Evolutionary conservation across 331 rosid genomes (phyloP).

Genomic region (Saraca asoca): DNA sequence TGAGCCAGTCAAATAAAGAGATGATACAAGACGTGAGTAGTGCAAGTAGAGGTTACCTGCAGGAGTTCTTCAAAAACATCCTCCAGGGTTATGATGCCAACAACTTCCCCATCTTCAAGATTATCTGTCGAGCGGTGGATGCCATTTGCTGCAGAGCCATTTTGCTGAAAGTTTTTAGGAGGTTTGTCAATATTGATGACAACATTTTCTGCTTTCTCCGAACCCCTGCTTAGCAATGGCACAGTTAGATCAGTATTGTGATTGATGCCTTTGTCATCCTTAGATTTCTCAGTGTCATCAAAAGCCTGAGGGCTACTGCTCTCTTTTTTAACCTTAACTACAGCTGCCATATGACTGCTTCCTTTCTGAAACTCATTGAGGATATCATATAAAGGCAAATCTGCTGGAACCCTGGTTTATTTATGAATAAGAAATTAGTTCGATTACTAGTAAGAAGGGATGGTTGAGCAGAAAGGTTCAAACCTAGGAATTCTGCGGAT

Average conservation of each 20-base stretch:
- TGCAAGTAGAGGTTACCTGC: slow-evolving; percentile 58
- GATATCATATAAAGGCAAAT: slow-evolving; percentile 94
- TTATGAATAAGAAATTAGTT: slow-evolving; percentile 28
- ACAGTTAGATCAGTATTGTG: slow-evolving; percentile 52
- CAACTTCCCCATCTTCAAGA: slow-evolving; percentile 81
- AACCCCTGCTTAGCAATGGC: slow-evolving; percentile 60
- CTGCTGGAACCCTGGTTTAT: slow-evolving; percentile 78
- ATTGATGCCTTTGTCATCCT: slow-evolving; percentile 38
- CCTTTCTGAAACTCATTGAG: slow-evolving; percentile 97
- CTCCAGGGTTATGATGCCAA: slow-evolving; percentile 93
- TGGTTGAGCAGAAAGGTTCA: slow-evolving; percentile 24
- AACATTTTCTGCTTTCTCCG: slow-evolving; percentile 46
- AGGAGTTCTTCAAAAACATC: slow-evolving; percentile 98
- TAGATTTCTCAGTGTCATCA: slow-evolving; percentile 49
- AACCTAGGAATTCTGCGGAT: slow-evolving; percentile 94
- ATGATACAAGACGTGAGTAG: slow-evolving; percentile 13
- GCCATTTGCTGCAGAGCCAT: slow-evolving; percentile 39
- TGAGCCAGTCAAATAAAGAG: neutral
- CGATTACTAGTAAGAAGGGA: slow-evolving; percentile 21
- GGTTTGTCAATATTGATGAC: slow-evolving; percentile 53
- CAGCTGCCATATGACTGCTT: slow-evolving; percentile 98
- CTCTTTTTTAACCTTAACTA: slow-evolving; percentile 65
- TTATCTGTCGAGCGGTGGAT: slow-evolving; percentile 48
- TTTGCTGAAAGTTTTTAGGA: slow-evolving; percentile 38
- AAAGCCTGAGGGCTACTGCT: slow-evolving; percentile 44